A percentile compares a stretch with the other conserved stretches of the same genome.
phyloP scores from a whole-genome alignment of 2,329 filamentous ascomycete genomes.

The Cytospora paraplurivora region DNA sequence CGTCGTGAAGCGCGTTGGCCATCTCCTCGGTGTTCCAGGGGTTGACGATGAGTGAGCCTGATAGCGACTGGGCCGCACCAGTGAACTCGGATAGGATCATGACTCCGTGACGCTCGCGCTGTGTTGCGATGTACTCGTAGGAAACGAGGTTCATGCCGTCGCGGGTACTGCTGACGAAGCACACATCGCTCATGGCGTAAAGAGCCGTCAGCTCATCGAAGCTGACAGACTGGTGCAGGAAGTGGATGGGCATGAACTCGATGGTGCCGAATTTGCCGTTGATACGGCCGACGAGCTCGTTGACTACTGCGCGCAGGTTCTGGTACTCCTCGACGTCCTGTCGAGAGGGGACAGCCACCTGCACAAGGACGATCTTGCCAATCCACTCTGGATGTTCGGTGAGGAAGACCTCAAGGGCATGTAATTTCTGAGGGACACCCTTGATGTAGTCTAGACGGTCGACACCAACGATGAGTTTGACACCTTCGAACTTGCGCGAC shows the following conservation, averaged over 20 bases:
- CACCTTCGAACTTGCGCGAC: conserved; percentile 88
- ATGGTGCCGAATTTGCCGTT: conserved; percentile 97
- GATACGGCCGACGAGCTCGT: conserved; percentile 94
- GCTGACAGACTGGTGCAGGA: conserved; percentile 92
- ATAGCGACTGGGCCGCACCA: conserved; percentile 90
- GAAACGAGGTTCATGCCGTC: conserved; percentile 99
- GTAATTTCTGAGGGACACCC: conserved; percentile 95
- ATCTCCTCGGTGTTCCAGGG: conserved; percentile 98
- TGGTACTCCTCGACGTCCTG: conserved; percentile 98
- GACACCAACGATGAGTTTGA: conserved; percentile 95
- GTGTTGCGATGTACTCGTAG: conserved; percentile 96
- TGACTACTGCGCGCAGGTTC: conserved; percentile 91
- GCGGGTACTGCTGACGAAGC: conserved; percentile 90
- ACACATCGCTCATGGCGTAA: conserved; percentile 89
- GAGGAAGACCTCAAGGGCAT: conserved; percentile 93
- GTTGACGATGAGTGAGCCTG: conserved; percentile 92
- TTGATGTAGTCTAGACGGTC: conserved; percentile 99
- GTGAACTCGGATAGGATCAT: conserved; percentile 97
- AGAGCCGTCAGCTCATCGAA: conserved; percentile 95
- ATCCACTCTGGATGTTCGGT: conserved; percentile 98
- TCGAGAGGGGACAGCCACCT: conserved; percentile 91
- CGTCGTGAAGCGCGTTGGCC: conserved; percentile 88
- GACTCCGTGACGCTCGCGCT: conserved; percentile 85
- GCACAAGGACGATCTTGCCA: conserved; percentile 92
- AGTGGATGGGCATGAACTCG: conserved; percentile 99